Conservation (phyloP, 169 alveolate genomes). For the Eimeria praecox region DNA sequence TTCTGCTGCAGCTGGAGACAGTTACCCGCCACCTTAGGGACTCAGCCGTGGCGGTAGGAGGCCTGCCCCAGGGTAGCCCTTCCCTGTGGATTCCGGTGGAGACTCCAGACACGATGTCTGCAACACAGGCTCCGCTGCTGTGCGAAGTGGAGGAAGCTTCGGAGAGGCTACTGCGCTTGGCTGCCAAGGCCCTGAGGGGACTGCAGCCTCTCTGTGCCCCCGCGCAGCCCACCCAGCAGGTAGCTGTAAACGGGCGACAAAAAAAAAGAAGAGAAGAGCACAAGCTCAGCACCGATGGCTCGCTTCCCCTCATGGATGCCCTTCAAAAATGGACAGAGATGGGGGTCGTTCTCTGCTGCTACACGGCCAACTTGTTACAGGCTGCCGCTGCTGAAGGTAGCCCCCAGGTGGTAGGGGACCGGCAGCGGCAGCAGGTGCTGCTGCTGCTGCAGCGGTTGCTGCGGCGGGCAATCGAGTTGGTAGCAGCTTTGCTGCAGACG, state of each 20-base stretch:
- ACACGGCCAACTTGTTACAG: conserved; percentile 14
- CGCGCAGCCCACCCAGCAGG: background rate
- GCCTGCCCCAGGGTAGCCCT: background rate
- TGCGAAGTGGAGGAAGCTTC: background rate
- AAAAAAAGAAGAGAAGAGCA: background rate
- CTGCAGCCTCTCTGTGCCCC: background rate
- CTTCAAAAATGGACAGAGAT: conserved; percentile 8
- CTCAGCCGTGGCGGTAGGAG: background rate
- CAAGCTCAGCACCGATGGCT: background rate
- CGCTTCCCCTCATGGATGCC: background rate
- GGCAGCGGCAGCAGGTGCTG: background rate
- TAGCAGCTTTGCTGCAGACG: conserved; percentile 18
- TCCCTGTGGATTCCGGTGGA: background rate
- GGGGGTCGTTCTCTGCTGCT: conserved; percentile 15
- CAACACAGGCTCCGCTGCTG: background rate
- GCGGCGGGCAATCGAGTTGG: conserved; percentile 12
- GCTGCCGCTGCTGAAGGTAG: conserved; percentile 16
- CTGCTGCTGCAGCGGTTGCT: conserved; percentile 51
- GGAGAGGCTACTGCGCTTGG: background rate
- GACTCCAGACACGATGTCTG: background rate
- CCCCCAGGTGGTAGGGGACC: background rate
- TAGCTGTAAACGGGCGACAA: background rate
- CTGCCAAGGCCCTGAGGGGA: conserved; percentile 4
- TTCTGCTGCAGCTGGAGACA: conserved; percentile 53
- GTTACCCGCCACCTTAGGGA: conserved; percentile 46